These are phyloP conservation scores for Batkoa obscura DNA, from an alignment of 371 early-diverging fungal genomes.

Conservation along the genomic window DNA sequence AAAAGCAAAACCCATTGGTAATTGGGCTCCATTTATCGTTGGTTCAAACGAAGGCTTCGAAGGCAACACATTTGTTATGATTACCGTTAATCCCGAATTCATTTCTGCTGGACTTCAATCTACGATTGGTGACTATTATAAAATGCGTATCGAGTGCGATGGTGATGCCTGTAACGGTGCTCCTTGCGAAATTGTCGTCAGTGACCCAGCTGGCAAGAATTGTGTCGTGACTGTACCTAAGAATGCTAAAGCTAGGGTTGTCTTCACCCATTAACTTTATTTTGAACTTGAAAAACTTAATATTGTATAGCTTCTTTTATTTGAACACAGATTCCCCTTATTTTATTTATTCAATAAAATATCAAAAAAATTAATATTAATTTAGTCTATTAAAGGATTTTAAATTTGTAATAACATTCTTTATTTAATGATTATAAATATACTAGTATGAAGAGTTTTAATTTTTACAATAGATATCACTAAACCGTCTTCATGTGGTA, in stretches of 20 bases:
- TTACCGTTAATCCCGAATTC: slow-evolving; percentile 1
- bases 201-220: neutral
- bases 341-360: too few species aligned
- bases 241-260: neutral
- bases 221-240: neutral
- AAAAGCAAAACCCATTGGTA: neutral
- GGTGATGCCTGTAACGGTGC: neutral
- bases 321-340: too few species aligned
- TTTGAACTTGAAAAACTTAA: too few species aligned
- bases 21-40: slow-evolving; percentile 8
- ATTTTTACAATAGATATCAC: too few species aligned
- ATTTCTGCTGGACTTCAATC: neutral
- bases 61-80: neutral
- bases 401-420: too few species aligned
- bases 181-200: neutral
- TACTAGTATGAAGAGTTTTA: too few species aligned
- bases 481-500: too few species aligned
- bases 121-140: neutral
- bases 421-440: too few species aligned
- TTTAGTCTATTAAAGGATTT: too few species aligned
- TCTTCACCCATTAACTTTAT: neutral
- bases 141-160: neutral
- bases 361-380: too few species aligned
- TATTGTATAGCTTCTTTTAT: too few species aligned
- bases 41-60: slow-evolving; percentile 3